Evolutionary conservation across 257 asterid genomes (phyloP), one percentile per base, ranked within the genome.

Genomic region (Buddleja alternifolia): DNA sequence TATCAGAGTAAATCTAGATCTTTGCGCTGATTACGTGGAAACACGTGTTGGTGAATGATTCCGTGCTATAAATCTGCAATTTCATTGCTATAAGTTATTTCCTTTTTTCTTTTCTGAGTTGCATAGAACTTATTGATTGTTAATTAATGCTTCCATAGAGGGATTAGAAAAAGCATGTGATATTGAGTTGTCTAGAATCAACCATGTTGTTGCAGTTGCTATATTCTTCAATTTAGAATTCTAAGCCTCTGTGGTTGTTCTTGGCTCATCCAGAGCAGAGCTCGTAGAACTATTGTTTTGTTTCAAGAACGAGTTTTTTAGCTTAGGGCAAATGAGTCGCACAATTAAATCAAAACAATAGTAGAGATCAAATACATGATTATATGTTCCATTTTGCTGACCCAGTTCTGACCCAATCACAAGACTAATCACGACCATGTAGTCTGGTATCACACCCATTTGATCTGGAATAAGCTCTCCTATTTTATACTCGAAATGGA

Each of bases 1-100:
- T 73, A 24, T 41, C 42, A 10, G 4, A 19, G 47, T 44, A 42
- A 60, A 9, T 62, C 45, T 34, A 10, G 67, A 55, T 77, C 63
- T 71, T 65, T 57, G 36, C 7, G 66, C 44, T 7, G n/a, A 44
- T 41, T 45, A 75, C 9, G 10, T 40, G 60, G 65, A 0, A 41
- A 45, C 76, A 62, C 12, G 66, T 67, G 78, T 63, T 59, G 9
- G n/a, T 55, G 62, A 74, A 21, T 17, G 75, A 58, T 64, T 69
- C 23, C 19, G 59, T 54, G 48, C 51, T 37, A 7, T 55, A 39
- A 46, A 46, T 50, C 34, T 19, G 44, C 66, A 16, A 57, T 58
- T 64, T 62, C 48, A 9, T 21, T 39, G 66, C 15, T 36, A 57
- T 59, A 4, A 19, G 61, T 17, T 64, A 59, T 48, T 48, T 61